Base-by-base conservation (phyloP, 139 green algal species). In the Chlorella vulgaris region DNA sequence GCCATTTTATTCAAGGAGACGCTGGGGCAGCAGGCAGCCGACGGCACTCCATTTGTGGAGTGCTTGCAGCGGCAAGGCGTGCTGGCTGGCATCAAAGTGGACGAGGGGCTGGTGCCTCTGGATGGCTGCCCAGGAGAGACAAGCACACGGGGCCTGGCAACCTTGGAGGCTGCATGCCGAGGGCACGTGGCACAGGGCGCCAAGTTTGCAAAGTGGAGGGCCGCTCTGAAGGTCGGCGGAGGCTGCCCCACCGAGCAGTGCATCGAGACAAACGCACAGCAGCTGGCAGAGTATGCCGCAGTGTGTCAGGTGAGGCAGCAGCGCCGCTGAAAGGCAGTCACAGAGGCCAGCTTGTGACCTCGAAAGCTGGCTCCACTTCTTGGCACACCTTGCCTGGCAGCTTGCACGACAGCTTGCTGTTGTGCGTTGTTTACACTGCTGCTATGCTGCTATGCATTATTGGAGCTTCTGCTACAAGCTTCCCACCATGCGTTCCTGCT, bases 1-100 rank as follows among this genome's bases (percentile, higher is more conserved):
- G 92, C 88, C 2, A 98, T 98, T 83, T 71, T 99, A 81, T 99
- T 95, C 90, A 93, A 98, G 84, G 96, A 99, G 85, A 96, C 96
- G 15, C 86, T 99, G 29, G 86, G 79, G 22, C 94, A 98, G 85
- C 69, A 33, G 6, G 83, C 83, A 13, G 39, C 78, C 7, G 88
- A 91, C 47, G 92, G 92, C 39, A 88, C 81, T 29, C 75, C 86
- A 6, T 97, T 98, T 83, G 88, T 94, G 24, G 81, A 96, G 0
- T 90, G 85, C 65, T 86, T 98, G 33, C 82, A 40, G 19, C 42
- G 84, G 21, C 86, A 91, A 39, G 92, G 91, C n/a, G 86, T 98
- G 22, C 61, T 96, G 36, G 63, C 90, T 10, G 94, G 94, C 68
- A 93, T 98, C 74, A 98, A 98, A 67, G 73, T 79, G 7, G 95